phyloP scores from a whole-genome alignment of 2,329 filamentous ascomycete genomes.

The Tolypocladium amazonense region DNA sequence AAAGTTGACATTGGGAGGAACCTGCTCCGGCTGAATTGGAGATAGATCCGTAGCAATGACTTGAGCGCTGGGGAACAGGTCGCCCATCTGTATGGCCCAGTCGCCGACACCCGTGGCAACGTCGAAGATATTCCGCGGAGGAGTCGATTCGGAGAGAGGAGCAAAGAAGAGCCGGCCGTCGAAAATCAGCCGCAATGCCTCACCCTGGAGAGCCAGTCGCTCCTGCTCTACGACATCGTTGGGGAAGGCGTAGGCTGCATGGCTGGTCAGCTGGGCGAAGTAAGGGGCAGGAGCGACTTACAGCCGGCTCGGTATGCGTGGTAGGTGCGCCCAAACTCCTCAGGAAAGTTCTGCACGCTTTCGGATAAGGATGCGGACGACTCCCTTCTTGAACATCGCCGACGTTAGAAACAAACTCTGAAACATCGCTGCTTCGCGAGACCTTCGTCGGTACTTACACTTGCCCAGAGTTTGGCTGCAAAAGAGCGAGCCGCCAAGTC shows the following conservation, averaged over 20 bases:
- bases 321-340: conserved; percentile 34
- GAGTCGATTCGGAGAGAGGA: conserved; percentile 23
- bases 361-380: conserved; percentile 27
- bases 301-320: conserved; percentile 36
- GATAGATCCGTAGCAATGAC: conserved; percentile 57
- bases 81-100: conserved; percentile 59
- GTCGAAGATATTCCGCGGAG: conserved; percentile 28
- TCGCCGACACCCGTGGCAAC: conserved; percentile 37
- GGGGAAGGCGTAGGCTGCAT: conserved; percentile 32
- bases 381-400: conserved; percentile 5
- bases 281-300: conserved; percentile 16
- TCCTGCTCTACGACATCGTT: conserved; percentile 32
- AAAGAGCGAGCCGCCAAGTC: conserved; percentile 4
- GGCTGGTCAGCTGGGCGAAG: not conserved
- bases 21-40: conserved; percentile 53
- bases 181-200: conserved; percentile 25
- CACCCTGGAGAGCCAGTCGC: conserved; percentile 28
- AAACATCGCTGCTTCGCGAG: not conserved
- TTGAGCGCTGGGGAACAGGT: conserved; percentile 45
- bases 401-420: not conserved
- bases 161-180: conserved; percentile 30
- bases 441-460: conserved; percentile 9
- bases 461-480: conserved; percentile 11
- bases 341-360: conserved; percentile 29
- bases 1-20: conserved; percentile 66